Evolutionary conservation across 192 early-diverging fungal species (phyloP).

Genomic region (Paraglomus brasilianum): DNA sequence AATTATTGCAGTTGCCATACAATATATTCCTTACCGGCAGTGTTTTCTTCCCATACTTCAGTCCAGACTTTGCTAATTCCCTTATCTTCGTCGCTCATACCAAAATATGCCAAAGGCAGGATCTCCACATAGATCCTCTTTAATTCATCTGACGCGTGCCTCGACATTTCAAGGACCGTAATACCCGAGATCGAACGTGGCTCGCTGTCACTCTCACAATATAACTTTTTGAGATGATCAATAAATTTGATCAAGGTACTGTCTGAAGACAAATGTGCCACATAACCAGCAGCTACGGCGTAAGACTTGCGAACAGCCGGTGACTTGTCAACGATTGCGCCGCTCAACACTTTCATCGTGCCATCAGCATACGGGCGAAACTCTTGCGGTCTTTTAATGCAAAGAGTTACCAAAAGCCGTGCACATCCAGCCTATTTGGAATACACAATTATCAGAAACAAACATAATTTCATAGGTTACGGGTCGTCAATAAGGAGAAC

Average conservation of each 20-base stretch:
- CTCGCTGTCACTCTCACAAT: slow-evolving; percentile 75
- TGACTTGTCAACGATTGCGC: slow-evolving; percentile 75
- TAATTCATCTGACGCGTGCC: slow-evolving; percentile 61
- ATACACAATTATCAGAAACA: not conserved
- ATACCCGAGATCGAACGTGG: slow-evolving; percentile 66
- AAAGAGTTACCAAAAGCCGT: slow-evolving; percentile 77
- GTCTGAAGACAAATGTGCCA: slow-evolving; percentile 59
- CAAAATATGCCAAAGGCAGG: slow-evolving; percentile 71
- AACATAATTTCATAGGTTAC: too few species aligned
- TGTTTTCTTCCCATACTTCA: slow-evolving; percentile 75
- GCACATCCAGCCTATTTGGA: slow-evolving; percentile 84
- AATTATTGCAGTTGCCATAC: not conserved
- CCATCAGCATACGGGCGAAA: slow-evolving; percentile 69
- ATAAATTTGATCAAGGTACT: slow-evolving; percentile 63
- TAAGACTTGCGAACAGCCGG: slow-evolving; percentile 81
- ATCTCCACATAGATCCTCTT: slow-evolving; percentile 54
- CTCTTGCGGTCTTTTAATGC: slow-evolving; percentile 63
- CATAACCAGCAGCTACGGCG: slow-evolving; percentile 81
- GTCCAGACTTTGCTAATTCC: slow-evolving; percentile 63
- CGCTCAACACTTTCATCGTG: slow-evolving; percentile 74
- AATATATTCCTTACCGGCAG: slow-evolving; percentile 52
- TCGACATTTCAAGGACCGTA: slow-evolving; percentile 63
- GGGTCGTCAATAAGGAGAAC: not conserved
- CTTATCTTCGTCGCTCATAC: slow-evolving; percentile 60
- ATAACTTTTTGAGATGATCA: slow-evolving; percentile 68